A percentile compares a stretch with the other conserved stretches of the same genome.
Conservation (phyloP, 805 yeast genomes). For the Lachancea sp. region DNA sequence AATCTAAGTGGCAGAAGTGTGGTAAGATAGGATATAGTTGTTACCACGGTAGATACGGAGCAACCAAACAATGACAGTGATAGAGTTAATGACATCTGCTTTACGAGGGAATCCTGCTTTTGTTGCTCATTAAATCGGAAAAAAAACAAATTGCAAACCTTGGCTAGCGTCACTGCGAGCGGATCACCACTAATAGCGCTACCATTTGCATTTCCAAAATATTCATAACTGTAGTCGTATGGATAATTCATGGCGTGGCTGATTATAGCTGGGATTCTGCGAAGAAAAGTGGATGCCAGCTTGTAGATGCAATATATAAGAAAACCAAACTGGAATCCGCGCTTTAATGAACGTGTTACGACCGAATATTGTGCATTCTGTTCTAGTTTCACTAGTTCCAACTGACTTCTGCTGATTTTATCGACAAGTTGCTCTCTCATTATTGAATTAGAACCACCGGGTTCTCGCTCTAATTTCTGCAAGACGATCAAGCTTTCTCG, state of each 20-base stretch:
- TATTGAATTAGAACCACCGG: conserved; percentile 12
- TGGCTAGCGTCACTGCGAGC: conserved; percentile 34
- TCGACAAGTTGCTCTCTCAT: conserved; percentile 21
- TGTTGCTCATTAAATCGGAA: conserved; percentile 30
- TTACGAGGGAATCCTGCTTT: conserved; percentile 34
- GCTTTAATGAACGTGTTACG: conserved; percentile 13
- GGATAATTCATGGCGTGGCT: conserved; percentile 17
- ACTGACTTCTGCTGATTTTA: conserved; percentile 23
- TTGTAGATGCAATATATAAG: conserved; percentile 36
- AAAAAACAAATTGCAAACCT: conserved; percentile 29
- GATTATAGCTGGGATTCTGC: conserved; percentile 25
- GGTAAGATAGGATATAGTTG: conserved; percentile 51
- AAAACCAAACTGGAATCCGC: conserved; percentile 22
- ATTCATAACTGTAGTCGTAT: conserved; percentile 17
- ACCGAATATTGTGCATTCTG: conserved; percentile 15
- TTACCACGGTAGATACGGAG: conserved; percentile 57
- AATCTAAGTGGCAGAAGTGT: conserved; percentile 34
- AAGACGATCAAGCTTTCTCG: conserved; percentile 16
- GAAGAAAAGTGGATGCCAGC: conserved; percentile 28
- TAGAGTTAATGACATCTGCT: conserved; percentile 41
- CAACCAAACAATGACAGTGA: conserved; percentile 55
- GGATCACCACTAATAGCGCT: conserved; percentile 31
- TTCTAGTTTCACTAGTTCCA: conserved; percentile 23
- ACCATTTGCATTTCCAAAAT: conserved; percentile 14
- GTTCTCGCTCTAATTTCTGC: conserved; percentile 14